Percentiles rank a stretch among this genome's conserved stretches.
Conservation (phyloP, 2,329 filamentous ascomycete species). For the Fusarium graminum region DNA sequence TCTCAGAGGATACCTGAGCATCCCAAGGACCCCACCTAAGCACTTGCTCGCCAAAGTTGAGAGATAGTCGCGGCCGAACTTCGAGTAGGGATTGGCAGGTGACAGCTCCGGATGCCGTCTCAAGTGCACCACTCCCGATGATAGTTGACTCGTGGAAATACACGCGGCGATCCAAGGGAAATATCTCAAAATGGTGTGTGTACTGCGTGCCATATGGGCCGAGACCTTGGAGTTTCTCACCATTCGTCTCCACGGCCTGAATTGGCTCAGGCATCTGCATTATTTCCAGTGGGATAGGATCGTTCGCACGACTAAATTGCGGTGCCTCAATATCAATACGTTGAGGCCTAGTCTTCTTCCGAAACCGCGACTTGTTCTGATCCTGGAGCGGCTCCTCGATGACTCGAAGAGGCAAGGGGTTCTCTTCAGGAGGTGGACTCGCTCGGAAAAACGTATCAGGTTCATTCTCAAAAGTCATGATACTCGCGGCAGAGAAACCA, state of each 20-base stretch:
- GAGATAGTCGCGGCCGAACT: constrained; percentile 54
- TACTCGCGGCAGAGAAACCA: constrained; percentile 42
- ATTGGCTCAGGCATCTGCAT: constrained; percentile 16
- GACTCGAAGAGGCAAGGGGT: constrained; percentile 41
- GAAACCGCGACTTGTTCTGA: constrained; percentile 51
- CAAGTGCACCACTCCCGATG: constrained; percentile 66
- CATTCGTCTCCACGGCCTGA: constrained; percentile 32
- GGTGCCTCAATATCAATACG: constrained; percentile 64
- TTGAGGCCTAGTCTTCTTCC: constrained; percentile 60
- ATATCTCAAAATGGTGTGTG: constrained; percentile 72
- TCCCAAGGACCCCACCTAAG: constrained; percentile 71
- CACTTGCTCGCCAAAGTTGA: constrained; percentile 62
- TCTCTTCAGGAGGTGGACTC: constrained; percentile 45
- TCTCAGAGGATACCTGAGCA: constrained; percentile 69
- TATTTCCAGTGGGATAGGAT: constrained; percentile 58
- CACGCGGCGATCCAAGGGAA: constrained; percentile 67
- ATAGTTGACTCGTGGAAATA: constrained; percentile 73
- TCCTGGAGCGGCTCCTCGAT: constrained; percentile 17
- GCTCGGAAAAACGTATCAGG: constrained; percentile 35
- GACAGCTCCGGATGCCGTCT: constrained; percentile 53
- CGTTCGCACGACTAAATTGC: constrained; percentile 66
- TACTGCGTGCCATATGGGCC: constrained; percentile 73
- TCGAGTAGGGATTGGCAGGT: constrained; percentile 50
- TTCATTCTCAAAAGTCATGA: constrained; percentile 34
- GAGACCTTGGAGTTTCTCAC: constrained; percentile 62